Base-by-base conservation (phyloP, 1,139 yeast species). In the Lizanozyma gosingica region DNA sequence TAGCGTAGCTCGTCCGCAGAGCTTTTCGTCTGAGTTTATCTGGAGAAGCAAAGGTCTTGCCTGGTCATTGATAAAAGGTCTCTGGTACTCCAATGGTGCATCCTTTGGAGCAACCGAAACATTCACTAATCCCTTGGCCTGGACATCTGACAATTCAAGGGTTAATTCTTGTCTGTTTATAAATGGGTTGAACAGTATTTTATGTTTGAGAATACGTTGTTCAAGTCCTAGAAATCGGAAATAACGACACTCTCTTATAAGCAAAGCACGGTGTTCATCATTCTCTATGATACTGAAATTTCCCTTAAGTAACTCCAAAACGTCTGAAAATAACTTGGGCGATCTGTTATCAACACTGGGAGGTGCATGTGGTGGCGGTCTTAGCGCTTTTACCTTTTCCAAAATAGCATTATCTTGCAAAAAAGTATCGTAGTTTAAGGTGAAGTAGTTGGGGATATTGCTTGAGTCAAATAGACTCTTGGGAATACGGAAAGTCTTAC, bases 341-440 rank as follows among this genome's bases (percentile, higher is more conserved):
- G 83, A 75, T 44, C 92, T 64, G 40, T 73, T 62, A 4, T 74
- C 60, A 17, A 72, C 69, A 9, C 71, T 63, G 18, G 76, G 65
- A 0, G 94, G 80, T 36, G 76, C 63, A 48, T 80, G 71, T 4
- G 94, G 85, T 4, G 95, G 94, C 1, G 97, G 96, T 34, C 95
- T 64, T 9, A 83, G 57, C 45, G 80, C 59, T 34, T 67, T 62
- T 39, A 62, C 64, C 14, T 55, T 43, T 38, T 66, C 61, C 38
- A 72, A 65, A 2, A 67, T 45, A 6, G 58, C 48, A 15, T 76
- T 71, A 45, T 78, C 80, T 11, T 62, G 59, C 45, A 78, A 65
- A 34, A 76, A 53, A 4, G 76, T 59, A 38, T 76, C 74, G 48
- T 70, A 71, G 4, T 82, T 73, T 17, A 86, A 63, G 14, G 85